Conservation (phyloP, 208 protist genomes). For the Angomonas ambiguus region DNA sequence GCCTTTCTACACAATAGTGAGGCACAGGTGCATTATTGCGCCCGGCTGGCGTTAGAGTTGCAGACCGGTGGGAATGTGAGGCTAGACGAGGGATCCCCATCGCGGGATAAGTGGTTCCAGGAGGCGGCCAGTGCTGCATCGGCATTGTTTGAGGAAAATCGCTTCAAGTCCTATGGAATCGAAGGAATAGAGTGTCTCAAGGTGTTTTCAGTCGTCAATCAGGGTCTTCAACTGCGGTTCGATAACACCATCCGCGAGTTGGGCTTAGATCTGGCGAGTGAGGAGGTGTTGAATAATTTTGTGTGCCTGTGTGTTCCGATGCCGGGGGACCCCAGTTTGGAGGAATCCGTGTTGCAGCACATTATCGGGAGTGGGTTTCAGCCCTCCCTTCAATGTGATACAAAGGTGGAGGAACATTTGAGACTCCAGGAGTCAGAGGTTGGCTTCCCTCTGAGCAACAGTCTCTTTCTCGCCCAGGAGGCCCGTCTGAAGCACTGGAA, state of each 20-base stretch:
- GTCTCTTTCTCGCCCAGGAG: slow-evolving; percentile 81
- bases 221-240: slow-evolving; percentile 76
- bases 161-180: slow-evolving; percentile 62
- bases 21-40: slow-evolving; percentile 37
- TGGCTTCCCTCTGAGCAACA: slow-evolving; percentile 85
- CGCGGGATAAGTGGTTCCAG: slow-evolving; percentile 51
- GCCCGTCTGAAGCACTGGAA: slow-evolving; percentile 53
- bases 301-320: slow-evolving; percentile 82
- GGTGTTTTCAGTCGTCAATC: slow-evolving; percentile 80
- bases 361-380: slow-evolving; percentile 29
- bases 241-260: slow-evolving; percentile 69
- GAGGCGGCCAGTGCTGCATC: slow-evolving; percentile 59
- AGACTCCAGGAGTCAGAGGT: slow-evolving; percentile 12
- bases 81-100: slow-evolving; percentile 58
- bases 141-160: slow-evolving; percentile 48
- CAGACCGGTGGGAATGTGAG: slow-evolving; percentile 89
- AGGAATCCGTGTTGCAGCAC: slow-evolving; percentile 46
- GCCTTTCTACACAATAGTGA: slow-evolving; percentile 14
- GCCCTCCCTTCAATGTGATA: slow-evolving; percentile 24
- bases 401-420: slow-evolving; percentile 82
- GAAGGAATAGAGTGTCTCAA: slow-evolving; percentile 51
- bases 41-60: slow-evolving; percentile 76
- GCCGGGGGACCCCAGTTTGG: slow-evolving; percentile 21
- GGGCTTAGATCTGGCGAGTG: slow-evolving; percentile 71
- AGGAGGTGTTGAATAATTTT: slow-evolving; percentile 48